phyloP scores from a whole-genome alignment of 495 filamentous ascomycete species.

The Penicillium odoratum region DNA sequence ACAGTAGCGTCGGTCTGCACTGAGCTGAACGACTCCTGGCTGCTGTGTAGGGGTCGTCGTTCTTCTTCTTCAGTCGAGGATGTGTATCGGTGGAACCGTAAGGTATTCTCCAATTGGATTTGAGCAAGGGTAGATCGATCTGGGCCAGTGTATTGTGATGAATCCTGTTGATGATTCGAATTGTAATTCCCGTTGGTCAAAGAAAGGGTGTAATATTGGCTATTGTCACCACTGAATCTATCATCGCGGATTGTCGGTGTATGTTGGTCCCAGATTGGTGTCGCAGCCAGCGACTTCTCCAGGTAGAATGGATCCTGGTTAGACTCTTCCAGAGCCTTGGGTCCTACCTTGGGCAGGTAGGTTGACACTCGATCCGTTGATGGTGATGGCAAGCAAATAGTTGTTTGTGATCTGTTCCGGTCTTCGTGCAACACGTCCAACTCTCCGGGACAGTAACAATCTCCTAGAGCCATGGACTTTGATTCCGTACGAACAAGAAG shows the following conservation, averaged over 20 bases:
- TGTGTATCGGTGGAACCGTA: conserved; percentile 31
- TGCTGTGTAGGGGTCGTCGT: conserved; percentile 26
- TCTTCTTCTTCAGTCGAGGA: conserved; percentile 33
- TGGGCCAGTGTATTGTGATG: conserved; percentile 20
- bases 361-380: conserved; percentile 38
- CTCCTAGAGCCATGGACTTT: conserved; percentile 48
- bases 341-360: conserved; percentile 34
- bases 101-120: conserved; percentile 38
- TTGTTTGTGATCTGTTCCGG: conserved; percentile 39
- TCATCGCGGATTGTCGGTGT: conserved; percentile 36
- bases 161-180: conserved; percentile 6
- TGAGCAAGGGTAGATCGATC: conserved; percentile 41
- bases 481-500: conserved; percentile 16
- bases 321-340: conserved; percentile 38
- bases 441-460: conserved; percentile 34
- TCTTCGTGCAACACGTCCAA: conserved; percentile 35
- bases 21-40: conserved; percentile 42
- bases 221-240: conserved; percentile 34
- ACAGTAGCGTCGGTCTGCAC: conserved; percentile 34
- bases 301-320: conserved; percentile 50
- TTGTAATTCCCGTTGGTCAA: conserved; percentile 27
- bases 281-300: conserved; percentile 37
- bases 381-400: conserved; percentile 33
- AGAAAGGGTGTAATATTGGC: conserved; percentile 40
- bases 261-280: conserved; percentile 30